phyloP scores from a whole-genome alignment of 176 grass and related monocot species.

The Thalia dealbata region DNA sequence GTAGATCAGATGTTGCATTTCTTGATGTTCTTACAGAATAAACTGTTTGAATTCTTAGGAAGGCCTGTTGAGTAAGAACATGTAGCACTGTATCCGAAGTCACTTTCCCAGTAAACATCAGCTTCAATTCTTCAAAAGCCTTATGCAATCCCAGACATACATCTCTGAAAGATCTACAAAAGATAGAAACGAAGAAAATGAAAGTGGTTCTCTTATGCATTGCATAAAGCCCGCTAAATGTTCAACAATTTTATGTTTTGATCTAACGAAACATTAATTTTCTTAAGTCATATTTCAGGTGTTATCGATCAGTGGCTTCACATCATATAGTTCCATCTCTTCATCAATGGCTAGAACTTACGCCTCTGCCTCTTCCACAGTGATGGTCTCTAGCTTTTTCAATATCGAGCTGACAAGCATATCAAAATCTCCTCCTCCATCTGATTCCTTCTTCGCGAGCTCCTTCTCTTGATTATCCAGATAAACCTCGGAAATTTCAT shows the following conservation, averaged over 20 bases:
- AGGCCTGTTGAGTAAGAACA: constrained; percentile 63
- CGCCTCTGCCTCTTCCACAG: constrained; percentile 75
- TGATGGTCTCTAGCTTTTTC: constrained; percentile 73
- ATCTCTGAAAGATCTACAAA: constrained; percentile 71
- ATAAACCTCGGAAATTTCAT: constrained; percentile 46
- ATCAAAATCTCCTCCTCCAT: constrained; percentile 50
- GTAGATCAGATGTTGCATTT: too few relatives aligned
- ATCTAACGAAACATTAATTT: neutral
- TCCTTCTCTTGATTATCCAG: constrained; percentile 30
- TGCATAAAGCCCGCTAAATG: neutral
- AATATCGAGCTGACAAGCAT: constrained; percentile 56
- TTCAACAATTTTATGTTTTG: neutral
- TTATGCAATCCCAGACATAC: constrained; percentile 42
- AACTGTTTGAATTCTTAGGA: constrained; percentile 48
- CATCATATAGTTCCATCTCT: too few relatives aligned
- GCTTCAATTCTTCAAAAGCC: constrained; percentile 75
- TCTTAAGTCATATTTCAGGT: neutral
- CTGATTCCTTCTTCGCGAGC: constrained; percentile 28
- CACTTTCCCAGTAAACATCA: constrained; percentile 41
- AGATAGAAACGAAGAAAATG: constrained; percentile 13
- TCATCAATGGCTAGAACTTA: constrained; percentile 28
- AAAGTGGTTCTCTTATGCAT: neutral
- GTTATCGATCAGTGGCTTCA: neutral
- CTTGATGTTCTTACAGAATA: constrained; percentile 38
- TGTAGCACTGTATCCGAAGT: constrained; percentile 60